phyloP scores from a whole-genome alignment of 2,329 filamentous ascomycete genomes.

The Diplodia corticola region DNA sequence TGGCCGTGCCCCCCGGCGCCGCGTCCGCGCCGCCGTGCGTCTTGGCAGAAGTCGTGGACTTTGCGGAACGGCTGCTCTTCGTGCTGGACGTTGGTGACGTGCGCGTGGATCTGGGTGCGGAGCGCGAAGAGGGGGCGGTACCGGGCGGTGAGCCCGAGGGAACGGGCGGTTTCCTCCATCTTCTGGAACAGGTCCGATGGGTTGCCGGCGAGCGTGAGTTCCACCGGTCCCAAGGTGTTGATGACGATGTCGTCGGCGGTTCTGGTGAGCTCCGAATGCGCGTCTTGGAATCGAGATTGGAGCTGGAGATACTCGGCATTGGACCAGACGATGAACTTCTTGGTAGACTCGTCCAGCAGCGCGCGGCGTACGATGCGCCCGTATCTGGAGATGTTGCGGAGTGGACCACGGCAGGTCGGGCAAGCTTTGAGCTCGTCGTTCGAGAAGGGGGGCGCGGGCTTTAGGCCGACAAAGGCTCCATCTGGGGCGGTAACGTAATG shows the following conservation, averaged over 20 bases:
- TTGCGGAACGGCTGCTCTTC: constrained; percentile 55
- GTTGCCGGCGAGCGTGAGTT: background rate
- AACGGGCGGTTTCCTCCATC: background rate
- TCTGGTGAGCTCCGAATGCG: constrained; percentile 22
- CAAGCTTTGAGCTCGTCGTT: constrained; percentile 54
- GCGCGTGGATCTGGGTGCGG: constrained; percentile 28
- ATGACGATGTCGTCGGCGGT: constrained; percentile 21
- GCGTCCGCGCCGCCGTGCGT: constrained; percentile 37
- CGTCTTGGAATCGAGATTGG: constrained; percentile 7
- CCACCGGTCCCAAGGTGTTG: background rate
- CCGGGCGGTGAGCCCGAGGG: background rate
- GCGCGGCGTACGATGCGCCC: constrained; percentile 61
- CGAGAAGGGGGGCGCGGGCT: constrained; percentile 29
- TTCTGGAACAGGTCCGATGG: background rate
- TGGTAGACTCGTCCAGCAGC: constrained; percentile 62
- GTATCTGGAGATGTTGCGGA: constrained; percentile 61
- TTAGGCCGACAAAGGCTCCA: constrained; percentile 37
- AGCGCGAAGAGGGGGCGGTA: constrained; percentile 25
- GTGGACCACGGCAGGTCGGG: constrained; percentile 59
- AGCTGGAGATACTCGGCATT: constrained; percentile 41
- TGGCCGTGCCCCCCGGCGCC: too few species aligned
- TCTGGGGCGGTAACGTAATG: constrained; percentile 50
- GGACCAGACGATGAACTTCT: constrained; percentile 62
- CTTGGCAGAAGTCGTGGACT: constrained; percentile 49
- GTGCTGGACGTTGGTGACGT: constrained; percentile 36